Evolutionary conservation across 768 basidiomycete genomes (phyloP).

Genomic region (Hysterangium stoloniferum): DNA sequence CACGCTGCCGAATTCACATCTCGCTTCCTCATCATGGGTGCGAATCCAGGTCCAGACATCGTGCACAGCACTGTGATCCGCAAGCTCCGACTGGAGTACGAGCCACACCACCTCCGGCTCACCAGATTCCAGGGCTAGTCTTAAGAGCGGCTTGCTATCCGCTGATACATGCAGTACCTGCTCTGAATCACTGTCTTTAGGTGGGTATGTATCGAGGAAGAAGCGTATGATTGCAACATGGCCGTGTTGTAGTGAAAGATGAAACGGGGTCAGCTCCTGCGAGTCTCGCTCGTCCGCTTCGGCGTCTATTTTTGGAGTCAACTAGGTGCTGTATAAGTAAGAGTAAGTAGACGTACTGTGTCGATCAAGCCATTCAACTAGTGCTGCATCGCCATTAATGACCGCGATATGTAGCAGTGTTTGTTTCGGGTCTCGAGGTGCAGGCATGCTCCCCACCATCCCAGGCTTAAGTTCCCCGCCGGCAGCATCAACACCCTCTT

Average conservation of each 20-base stretch:
- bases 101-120: conserved; percentile 60
- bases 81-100: conserved; percentile 52
- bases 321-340: conserved; percentile 2
- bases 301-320: conserved; percentile 40
- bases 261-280: conserved; percentile 53
- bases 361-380: conserved; percentile 63
- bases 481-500: conserved; percentile 59
- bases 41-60: conserved; percentile 44
- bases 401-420: conserved; percentile 66
- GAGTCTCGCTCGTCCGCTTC: conserved; percentile 65
- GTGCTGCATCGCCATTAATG: conserved; percentile 42
- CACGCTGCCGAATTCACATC: background rate
- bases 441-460: conserved; percentile 42
- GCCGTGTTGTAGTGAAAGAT: conserved; percentile 50
- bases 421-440: conserved; percentile 50
- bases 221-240: conserved; percentile 45
- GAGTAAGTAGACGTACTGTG: conserved; percentile 45
- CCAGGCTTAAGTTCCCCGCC: conserved; percentile 61
- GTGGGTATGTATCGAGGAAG: conserved; percentile 56
- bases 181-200: conserved; percentile 41
- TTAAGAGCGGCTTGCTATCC: conserved; percentile 36
- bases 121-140: conserved; percentile 49
- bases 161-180: conserved; percentile 33
- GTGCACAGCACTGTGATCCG: conserved; percentile 39
- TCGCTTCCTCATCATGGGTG: conserved; percentile 26